Percentiles rank a stretch among this genome's conserved stretches.
Evolutionary conservation across 2,329 filamentous ascomycete genomes (phyloP).

Genomic region (Hypoxylon sp.): DNA sequence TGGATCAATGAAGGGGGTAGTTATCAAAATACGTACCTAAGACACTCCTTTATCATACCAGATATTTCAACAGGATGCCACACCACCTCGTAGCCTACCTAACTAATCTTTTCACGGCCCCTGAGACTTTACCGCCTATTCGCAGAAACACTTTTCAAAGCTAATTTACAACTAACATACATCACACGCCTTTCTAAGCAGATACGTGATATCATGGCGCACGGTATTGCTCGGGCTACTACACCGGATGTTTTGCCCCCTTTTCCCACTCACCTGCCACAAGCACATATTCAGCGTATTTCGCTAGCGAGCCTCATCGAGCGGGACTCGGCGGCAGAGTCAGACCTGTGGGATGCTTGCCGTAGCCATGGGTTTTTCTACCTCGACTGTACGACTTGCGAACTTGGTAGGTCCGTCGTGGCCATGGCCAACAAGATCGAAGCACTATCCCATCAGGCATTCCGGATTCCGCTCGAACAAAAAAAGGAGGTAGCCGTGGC

Average conservation of each 20-base stretch:
- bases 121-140: not conserved
- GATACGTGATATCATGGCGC: not conserved
- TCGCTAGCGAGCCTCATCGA: conserved; percentile 3
- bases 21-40: not conserved
- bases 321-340: not conserved
- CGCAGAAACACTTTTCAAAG: not conserved
- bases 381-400: conserved; percentile 4
- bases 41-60: not conserved
- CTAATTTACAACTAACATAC: not conserved
- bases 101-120: not conserved
- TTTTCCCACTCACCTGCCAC: not conserved
- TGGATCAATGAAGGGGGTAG: not conserved
- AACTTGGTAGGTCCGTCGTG: not conserved
- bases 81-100: not conserved
- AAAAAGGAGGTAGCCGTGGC: not conserved
- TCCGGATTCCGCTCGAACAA: not conserved
- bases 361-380: not conserved
- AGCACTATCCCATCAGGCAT: not conserved
- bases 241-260: not conserved
- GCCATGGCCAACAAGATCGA: not conserved
- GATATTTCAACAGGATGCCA: not conserved
- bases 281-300: not conserved
- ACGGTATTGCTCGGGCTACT: conserved; percentile 2
- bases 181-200: not conserved
- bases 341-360: not conserved